Percentiles rank a stretch among this genome's conserved stretches.
Evolutionary conservation across 257 asterid species (phyloP).

Genomic region (Nyctanthes arbortristis): DNA sequence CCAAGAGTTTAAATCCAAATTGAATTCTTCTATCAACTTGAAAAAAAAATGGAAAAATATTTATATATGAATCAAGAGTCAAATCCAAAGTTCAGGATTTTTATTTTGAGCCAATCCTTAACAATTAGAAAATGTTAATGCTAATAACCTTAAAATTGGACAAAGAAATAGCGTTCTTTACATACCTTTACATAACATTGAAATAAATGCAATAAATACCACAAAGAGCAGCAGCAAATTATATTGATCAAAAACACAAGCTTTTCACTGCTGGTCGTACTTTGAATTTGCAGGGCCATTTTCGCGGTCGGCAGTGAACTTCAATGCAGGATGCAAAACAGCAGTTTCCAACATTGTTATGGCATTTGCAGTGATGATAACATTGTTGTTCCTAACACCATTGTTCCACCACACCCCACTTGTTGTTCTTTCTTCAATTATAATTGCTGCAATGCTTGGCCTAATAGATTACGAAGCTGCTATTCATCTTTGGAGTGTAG

Average conservation of each 20-base stretch:
- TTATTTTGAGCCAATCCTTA: too few relatives aligned
- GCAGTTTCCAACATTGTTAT: conserved; percentile 94
- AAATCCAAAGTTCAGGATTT: too few relatives aligned
- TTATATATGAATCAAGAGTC: too few relatives aligned
- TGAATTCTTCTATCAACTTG: too few relatives aligned
- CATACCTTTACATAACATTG: too few relatives aligned
- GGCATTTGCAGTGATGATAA: conserved; percentile 90
- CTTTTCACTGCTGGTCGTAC: not conserved
- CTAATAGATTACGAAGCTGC: conserved; percentile 90
- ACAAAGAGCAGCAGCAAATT: too few relatives aligned
- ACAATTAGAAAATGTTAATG: too few relatives aligned
- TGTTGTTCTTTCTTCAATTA: conserved; percentile 84
- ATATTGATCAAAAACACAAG: too few relatives aligned
- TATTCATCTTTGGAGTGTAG: conserved; percentile 79
- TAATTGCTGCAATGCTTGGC: conserved; percentile 92
- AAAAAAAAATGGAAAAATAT: too few relatives aligned
- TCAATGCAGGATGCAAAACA: conserved; percentile 95
- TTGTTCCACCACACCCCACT: conserved; percentile 86
- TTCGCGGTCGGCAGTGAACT: conserved; percentile 94
- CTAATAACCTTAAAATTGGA: too few relatives aligned
- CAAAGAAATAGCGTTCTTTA: too few relatives aligned
- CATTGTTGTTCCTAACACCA: conserved; percentile 74
- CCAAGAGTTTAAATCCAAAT: too few relatives aligned
- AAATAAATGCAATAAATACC: not conserved
- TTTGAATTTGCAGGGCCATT: conserved; percentile 64